Conservation (phyloP, 2,329 filamentous ascomycete genomes). For the Verticillium albo-atrum region DNA sequence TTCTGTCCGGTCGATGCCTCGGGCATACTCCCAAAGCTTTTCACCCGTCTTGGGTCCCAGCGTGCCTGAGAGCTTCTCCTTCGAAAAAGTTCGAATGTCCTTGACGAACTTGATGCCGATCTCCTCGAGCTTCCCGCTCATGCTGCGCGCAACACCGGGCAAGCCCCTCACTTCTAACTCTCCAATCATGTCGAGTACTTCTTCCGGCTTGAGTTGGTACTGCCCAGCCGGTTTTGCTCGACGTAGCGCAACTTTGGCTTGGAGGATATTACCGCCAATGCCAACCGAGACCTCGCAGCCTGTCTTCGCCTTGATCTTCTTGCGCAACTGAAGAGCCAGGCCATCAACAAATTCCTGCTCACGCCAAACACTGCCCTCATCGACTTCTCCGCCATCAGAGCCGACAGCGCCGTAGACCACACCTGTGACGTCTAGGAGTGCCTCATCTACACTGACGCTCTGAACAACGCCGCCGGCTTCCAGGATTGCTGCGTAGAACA, state of each 20-base stretch:
- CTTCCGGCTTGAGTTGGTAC: slow-evolving; percentile 78
- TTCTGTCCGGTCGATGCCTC: slow-evolving; percentile 80
- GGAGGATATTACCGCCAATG: slow-evolving; percentile 84
- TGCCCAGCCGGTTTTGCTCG: slow-evolving; percentile 95
- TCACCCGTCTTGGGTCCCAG: slow-evolving; percentile 91
- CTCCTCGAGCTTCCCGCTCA: slow-evolving; percentile 82
- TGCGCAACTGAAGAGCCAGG: slow-evolving; percentile 63
- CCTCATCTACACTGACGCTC: slow-evolving; percentile 96
- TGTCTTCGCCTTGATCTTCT: slow-evolving; percentile 67
- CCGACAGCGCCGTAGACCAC: slow-evolving; percentile 62
- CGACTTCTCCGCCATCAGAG: slow-evolving; percentile 59
- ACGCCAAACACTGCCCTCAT: slow-evolving; percentile 66
- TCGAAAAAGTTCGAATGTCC: slow-evolving; percentile 73
- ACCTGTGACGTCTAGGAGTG: slow-evolving; percentile 75
- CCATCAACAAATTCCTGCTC: slow-evolving; percentile 77
- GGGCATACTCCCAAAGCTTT: slow-evolving; percentile 84
- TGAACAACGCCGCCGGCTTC: slow-evolving; percentile 79
- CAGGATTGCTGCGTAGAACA: slow-evolving; percentile 83
- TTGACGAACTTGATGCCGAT: slow-evolving; percentile 77
- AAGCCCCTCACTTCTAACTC: slow-evolving; percentile 74
- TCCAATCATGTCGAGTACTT: slow-evolving; percentile 71
- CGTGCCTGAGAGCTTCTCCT: slow-evolving; percentile 66
- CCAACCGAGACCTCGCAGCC: slow-evolving; percentile 88
- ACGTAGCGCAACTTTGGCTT: slow-evolving; percentile 84
- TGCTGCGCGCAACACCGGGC: slow-evolving; percentile 89